These are phyloP conservation scores for Cryptococcus neoformans DNA, from an alignment of 1,284 basidiomycete species.

Conservation along the genomic window DNA sequence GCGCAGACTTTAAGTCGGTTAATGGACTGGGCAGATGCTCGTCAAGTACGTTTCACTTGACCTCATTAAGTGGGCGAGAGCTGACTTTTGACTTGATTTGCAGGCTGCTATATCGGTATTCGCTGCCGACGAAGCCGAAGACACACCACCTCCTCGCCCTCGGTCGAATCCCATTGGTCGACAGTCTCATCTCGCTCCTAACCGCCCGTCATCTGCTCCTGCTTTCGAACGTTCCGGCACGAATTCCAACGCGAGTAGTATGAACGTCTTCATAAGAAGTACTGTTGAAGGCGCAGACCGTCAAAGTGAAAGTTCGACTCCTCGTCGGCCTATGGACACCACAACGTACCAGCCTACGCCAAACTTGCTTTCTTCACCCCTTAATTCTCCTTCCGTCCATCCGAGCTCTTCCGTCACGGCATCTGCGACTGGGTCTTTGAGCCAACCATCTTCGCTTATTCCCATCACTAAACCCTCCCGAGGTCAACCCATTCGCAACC, in stretches of 20 bases:
- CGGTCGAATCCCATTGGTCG: background rate
- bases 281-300: background rate
- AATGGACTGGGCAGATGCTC: conserved; percentile 51
- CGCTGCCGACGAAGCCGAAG: conserved; percentile 39
- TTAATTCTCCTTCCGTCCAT: conserved; percentile 8
- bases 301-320: background rate
- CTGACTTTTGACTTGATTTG: background rate
- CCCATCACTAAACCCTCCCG: conserved; percentile 4
- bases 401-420: background rate
- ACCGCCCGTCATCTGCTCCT: conserved; percentile 24
- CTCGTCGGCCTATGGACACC: background rate
- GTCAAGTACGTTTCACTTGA: conserved; percentile 35
- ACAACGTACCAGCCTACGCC: conserved; percentile 11
- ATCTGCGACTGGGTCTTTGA: background rate
- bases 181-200: conserved; percentile 3
- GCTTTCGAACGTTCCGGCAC: background rate
- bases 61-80: background rate
- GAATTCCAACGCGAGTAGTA: background rate
- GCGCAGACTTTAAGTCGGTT: conserved; percentile 43
- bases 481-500: conserved; percentile 5
- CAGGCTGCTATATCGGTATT: conserved; percentile 43
- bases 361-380: conserved; percentile 12
- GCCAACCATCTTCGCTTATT: background rate
- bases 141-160: conserved; percentile 5
- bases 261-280: background rate